These are phyloP conservation scores for Rhodotorula sp. DNA, from an alignment of 1,284 basidiomycete species.

Conservation along the genomic window DNA sequence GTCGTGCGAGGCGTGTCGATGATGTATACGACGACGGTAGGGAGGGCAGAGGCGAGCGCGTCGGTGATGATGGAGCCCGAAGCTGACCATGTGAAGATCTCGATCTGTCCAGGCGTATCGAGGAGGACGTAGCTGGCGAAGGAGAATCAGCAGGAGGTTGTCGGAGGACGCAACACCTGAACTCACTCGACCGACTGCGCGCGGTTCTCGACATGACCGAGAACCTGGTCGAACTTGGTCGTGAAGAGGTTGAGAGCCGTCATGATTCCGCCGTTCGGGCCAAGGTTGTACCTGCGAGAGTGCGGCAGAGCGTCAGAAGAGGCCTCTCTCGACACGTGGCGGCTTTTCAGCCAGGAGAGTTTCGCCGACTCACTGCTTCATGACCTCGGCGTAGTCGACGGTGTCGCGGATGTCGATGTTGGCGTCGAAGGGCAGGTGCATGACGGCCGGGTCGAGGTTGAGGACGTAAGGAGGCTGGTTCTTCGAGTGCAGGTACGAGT, in stretches of 20 bases:
- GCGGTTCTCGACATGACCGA: conserved; percentile 86
- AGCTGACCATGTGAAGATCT: conserved; percentile 99
- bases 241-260: conserved; percentile 97
- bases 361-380: conserved; percentile 84
- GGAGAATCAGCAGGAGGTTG: neutral
- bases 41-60: conserved; percentile 88
- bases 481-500: conserved; percentile 71
- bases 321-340: neutral
- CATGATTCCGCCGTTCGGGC: conserved; percentile 95
- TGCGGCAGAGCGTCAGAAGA: neutral
- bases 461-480: conserved; percentile 80
- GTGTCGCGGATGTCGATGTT: conserved; percentile 99
- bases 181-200: conserved; percentile 80
- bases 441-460: conserved; percentile 96
- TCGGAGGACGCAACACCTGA: conserved; percentile 8
- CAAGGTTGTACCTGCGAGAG: conserved; percentile 80
- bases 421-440: conserved; percentile 83
- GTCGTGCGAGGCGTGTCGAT: conserved; percentile 96
- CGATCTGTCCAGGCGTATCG: conserved; percentile 98
- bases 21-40: conserved; percentile 92
- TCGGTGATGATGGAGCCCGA: conserved; percentile 98
- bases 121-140: conserved; percentile 79
- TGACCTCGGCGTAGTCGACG: conserved; percentile 94
- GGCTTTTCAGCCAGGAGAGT: neutral
- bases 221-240: conserved; percentile 98